These are phyloP conservation scores for Globomyces sp. DNA, from an alignment of 371 early-diverging fungal genomes.

Conservation along the genomic window DNA sequence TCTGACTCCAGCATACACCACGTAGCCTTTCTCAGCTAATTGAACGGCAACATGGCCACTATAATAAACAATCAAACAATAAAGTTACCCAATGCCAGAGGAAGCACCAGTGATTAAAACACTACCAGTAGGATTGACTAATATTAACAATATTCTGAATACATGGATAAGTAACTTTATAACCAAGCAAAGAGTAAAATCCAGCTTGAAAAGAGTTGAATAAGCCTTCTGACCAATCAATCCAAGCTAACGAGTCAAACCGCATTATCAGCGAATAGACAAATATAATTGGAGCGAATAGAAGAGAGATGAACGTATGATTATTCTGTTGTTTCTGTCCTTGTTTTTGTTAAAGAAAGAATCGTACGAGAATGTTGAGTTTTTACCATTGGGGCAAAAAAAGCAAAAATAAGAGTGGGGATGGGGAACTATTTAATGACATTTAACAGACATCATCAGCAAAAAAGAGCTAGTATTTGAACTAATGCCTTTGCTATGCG, in stretches of 20 bases:
- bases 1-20: conserved; percentile 40
- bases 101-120: conserved; percentile 38
- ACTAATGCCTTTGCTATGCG: too few species aligned
- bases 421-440: too few species aligned
- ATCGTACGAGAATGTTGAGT: too few species aligned
- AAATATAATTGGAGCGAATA: too few species aligned
- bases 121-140: conserved; percentile 23
- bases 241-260: not conserved
- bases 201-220: conserved; percentile 4
- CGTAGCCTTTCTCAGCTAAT: conserved; percentile 29
- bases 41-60: conserved; percentile 28
- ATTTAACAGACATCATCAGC: too few species aligned
- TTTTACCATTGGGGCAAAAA: too few species aligned
- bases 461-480: too few species aligned
- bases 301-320: too few species aligned
- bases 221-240: not conserved
- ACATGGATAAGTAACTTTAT: not conserved
- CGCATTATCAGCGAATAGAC: not conserved
- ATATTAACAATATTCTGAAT: not conserved
- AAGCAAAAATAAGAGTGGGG: too few species aligned
- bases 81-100: conserved; percentile 23
- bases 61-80: not conserved
- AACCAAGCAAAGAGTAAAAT: conserved; percentile 6
- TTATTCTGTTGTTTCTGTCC: too few species aligned
- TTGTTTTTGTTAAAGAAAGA: too few species aligned